Evolutionary conservation across 306 rosid species (phyloP).

Genomic region (Vicia villosa): DNA sequence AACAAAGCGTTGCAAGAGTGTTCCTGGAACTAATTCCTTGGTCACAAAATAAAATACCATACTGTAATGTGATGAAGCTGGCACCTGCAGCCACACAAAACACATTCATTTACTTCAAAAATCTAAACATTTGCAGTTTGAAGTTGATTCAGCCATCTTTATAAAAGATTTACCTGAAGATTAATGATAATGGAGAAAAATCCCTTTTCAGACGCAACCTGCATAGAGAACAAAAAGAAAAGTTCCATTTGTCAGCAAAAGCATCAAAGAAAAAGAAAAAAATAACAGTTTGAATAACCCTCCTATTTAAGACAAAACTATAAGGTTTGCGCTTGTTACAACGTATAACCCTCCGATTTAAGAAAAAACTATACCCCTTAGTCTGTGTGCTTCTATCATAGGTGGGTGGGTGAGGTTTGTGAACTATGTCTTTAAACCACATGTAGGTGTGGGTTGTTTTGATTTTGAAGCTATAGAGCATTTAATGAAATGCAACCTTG

Average conservation of each 20-base stretch:
- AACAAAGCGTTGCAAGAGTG: conserved; percentile 95
- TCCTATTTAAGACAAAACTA: not conserved
- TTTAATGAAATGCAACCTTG: not conserved
- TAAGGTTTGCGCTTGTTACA: not conserved
- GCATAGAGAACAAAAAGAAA: conserved; percentile 35
- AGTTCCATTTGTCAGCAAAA: conserved; percentile 25
- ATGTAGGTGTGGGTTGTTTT: not conserved
- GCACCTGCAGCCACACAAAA: conserved; percentile 63
- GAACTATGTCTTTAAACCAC: not conserved
- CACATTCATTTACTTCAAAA: conserved; percentile 38
- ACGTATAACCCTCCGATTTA: not conserved
- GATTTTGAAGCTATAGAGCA: conserved; percentile 7
- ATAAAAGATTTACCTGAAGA: conserved; percentile 72
- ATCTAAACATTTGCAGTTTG: conserved; percentile 10
- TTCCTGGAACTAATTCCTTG: conserved; percentile 77
- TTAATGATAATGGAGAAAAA: conserved; percentile 82
- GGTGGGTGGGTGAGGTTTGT: not conserved
- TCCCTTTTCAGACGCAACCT: conserved; percentile 95
- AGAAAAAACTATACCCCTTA: not conserved
- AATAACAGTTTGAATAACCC: conserved; percentile 6
- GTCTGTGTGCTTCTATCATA: not conserved
- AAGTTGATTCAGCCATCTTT: conserved; percentile 33
- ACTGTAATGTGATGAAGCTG: conserved; percentile 92
- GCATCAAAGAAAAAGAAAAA: not conserved
- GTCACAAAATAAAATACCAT: conserved; percentile 97